phyloP scores from a whole-genome alignment of 805 yeast species.

The Yarrowia keelungensis region DNA sequence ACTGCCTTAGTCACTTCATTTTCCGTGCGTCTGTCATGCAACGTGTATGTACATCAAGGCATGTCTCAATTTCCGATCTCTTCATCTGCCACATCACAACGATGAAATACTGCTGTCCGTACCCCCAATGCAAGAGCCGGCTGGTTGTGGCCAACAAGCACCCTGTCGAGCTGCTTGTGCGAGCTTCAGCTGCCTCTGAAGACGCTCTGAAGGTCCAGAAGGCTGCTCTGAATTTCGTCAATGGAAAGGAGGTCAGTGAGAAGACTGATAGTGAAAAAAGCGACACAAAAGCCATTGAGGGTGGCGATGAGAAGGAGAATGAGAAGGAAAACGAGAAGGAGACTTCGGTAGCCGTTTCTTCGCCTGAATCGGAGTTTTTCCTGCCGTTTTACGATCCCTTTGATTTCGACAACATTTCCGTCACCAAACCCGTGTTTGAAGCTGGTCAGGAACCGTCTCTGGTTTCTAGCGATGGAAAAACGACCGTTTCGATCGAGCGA shows the following conservation, averaged over 20 bases:
- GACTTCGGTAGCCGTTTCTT: background rate
- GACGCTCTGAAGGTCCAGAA: conserved; percentile 29
- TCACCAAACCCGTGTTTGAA: conserved; percentile 32
- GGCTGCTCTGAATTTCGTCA: conserved; percentile 33
- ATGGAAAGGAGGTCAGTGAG: conserved; percentile 5
- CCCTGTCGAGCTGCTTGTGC: conserved; percentile 23
- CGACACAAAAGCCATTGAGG: no score
- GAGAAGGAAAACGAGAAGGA: background rate
- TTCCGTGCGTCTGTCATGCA: conserved; percentile 1
- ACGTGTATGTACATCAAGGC: background rate
- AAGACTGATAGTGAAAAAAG: background rate
- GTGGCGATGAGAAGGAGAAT: background rate
- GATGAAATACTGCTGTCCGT: conserved; percentile 37
- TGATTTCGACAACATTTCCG: conserved; percentile 36
- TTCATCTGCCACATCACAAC: conserved; percentile 4
- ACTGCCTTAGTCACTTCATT: conserved; percentile 6
- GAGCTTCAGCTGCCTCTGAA: conserved; percentile 22
- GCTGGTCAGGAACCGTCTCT: conserved; percentile 8
- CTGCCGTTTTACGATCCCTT: conserved; percentile 35
- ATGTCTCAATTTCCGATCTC: background rate
- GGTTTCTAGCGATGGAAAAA: conserved; percentile 3
- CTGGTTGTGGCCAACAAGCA: conserved; percentile 27
- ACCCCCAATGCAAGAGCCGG: conserved; percentile 26
- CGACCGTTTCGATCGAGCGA: conserved; percentile 31
- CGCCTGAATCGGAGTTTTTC: background rate